A percentile compares a stretch with the other conserved stretches of the same genome.
Evolutionary conservation across 805 yeast genomes (phyloP).

Genomic region (Henningerozyma blattae): DNA sequence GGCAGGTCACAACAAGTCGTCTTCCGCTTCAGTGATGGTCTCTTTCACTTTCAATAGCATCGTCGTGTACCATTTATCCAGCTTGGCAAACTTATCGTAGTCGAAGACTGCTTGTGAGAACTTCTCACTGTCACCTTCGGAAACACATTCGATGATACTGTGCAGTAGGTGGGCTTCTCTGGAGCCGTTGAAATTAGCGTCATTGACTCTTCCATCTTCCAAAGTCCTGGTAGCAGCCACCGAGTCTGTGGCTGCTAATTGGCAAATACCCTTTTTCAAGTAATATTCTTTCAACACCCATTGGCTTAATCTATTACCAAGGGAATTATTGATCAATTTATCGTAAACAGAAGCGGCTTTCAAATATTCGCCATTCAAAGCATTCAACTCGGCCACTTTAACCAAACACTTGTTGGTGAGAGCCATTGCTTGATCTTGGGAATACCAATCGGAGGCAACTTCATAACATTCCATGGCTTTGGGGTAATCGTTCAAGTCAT

Average conservation of each 20-base stretch:
- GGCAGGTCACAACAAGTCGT: conserved; percentile 34
- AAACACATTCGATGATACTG: conserved; percentile 61
- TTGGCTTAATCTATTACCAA: conserved; percentile 63
- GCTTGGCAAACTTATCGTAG: conserved; percentile 75
- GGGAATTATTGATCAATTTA: conserved; percentile 60
- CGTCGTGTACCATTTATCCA: conserved; percentile 85
- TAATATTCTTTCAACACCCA: conserved; percentile 94
- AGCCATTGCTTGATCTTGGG: conserved; percentile 88
- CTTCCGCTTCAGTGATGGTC: conserved; percentile 58
- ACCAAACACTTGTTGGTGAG: conserved; percentile 77
- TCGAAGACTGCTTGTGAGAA: conserved; percentile 67
- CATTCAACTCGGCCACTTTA: conserved; percentile 82
- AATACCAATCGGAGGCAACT: conserved; percentile 93
- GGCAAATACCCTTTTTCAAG: conserved; percentile 70
- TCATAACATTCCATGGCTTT: conserved; percentile 73
- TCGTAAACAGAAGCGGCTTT: conserved; percentile 73
- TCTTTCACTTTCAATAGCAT: conserved; percentile 73
- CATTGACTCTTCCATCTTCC: conserved; percentile 54
- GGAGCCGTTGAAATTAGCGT: conserved; percentile 57
- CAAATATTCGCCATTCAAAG: conserved; percentile 59
- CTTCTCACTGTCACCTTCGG: conserved; percentile 67
- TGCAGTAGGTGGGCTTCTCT: conserved; percentile 62
- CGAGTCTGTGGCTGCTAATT: conserved; percentile 71
- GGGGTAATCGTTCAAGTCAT: conserved; percentile 49
- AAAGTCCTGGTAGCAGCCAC: conserved; percentile 75